Base-by-base conservation (phyloP, 2,329 filamentous ascomycete species). In the Ceratocystis diversiconidia region DNA sequence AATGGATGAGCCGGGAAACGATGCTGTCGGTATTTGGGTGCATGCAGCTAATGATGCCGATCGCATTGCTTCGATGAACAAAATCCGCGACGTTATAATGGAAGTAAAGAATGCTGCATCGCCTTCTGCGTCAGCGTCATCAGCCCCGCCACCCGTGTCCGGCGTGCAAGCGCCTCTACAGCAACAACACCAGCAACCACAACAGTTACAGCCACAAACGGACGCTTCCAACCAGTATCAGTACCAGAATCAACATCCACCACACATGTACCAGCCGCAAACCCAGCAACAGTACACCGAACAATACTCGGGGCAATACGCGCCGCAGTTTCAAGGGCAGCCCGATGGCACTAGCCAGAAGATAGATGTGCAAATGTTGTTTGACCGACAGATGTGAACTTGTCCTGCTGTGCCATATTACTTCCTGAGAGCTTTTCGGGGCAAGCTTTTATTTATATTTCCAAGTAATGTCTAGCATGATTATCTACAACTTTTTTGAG, bases 21-120 rank as follows among this genome's bases (percentile, higher is more conserved):
- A 77, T 68, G 77, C 81, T 2, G 70, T 83, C 61, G 82, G 81
- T 1, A 71, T 85, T 5, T 84, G 79, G 78, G 80, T 84, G 66
- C 80, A 83, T 72, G 78, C 79, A 63, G 78, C 79, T 69, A 73
- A 75, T 68, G 75, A 76, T 59, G 75, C 76, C 68, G 80, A 78
- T 36, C 73, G 79, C 61, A 72, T 75, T 63, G 70, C 73, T 62
- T 78, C 77, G 64, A 75, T 72, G 12, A 73, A 74, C 36, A 74
- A 75, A 65, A 79, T 82, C 6, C 71, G 76, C 52, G 74, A 76
- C 64, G 74, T 75, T 41, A 80, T 79, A 76, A 68, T 70, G 25
- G 70, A 71, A 57, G 69, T 72, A 8, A 72, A 70, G 5, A 65
- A 65, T 48, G 65, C 60, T 10, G 22, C 36, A 1, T 10, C 8